Base-by-base conservation (phyloP, 352 stramenopile species). In the Phytophthora megakarya region DNA sequence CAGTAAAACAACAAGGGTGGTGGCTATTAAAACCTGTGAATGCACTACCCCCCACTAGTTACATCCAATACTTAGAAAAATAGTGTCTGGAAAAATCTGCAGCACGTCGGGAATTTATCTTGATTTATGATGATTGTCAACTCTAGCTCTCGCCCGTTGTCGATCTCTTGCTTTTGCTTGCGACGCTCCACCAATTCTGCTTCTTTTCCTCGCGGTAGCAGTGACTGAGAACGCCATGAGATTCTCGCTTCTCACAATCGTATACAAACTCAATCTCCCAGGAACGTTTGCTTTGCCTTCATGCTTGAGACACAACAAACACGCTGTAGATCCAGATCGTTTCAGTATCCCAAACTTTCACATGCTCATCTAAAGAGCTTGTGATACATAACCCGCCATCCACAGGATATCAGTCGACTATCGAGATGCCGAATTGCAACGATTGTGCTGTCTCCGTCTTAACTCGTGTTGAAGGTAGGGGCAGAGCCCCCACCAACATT, bases 331-430 rank as follows among this genome's bases (percentile, higher is more conserved):
- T 18, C 89, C 89, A 0, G 88, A 96, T 40, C 84, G 77, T 70
- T 21, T 94, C 89, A 12, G 80, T 54, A 51, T 97, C 89, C 88
- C 88, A 97, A 23, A 93, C 51, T 51, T 78, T 78, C 3, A 89
- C 80, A 44, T 84, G 58, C 37, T 75, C 70, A 49, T 95, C 87
- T 22, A 95, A 70, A 0, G 76, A 81, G 15, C 78, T 84, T 8
- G 86, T 83, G 19, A 96, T 76, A 42, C 91, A 95, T 18, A 97
- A 54, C 1, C 89, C 89, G 4, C 69, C 84, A 61, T 97, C 89
- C 5, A 94, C 70, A 1, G 88, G 87, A 58, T 93, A 97, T 88
- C 89, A 97, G 39, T 92, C 80, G 18, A 97, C 81, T 38, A 76
- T 74, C 21, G 86, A 86, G 28, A 96, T 69, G 37, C 86, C 86